Conservation (phyloP, 768 basidiomycete genomes). For the Goffeauzyma gilvescens region DNA sequence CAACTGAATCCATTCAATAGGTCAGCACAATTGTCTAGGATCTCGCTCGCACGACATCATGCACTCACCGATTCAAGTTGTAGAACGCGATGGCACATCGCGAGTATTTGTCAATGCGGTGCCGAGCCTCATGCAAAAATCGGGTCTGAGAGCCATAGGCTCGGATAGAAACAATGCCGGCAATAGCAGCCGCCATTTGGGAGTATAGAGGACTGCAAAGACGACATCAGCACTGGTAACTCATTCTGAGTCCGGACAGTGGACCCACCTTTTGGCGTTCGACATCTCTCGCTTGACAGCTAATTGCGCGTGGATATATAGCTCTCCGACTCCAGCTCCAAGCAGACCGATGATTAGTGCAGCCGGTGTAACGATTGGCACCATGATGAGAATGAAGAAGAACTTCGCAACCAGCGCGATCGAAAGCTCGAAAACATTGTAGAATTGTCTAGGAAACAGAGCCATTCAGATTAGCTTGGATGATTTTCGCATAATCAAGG, state of each 20-base stretch:
- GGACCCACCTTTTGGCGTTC: constrained; percentile 20
- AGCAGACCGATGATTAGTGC: constrained; percentile 29
- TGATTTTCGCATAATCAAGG: no score
- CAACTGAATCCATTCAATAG: constrained; percentile 28
- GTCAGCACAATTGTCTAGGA: no score
- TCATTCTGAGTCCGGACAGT: not conserved
- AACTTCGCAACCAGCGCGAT: constrained; percentile 22
- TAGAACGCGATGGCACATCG: constrained; percentile 32
- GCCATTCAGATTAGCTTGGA: no score
- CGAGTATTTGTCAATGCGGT: constrained; percentile 38
- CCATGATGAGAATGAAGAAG: constrained; percentile 20
- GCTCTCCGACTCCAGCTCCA: constrained; percentile 37
- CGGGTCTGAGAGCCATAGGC: constrained; percentile 45
- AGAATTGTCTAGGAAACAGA: constrained; percentile 11
- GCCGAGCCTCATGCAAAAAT: constrained; percentile 37
- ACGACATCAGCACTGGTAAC: not conserved
- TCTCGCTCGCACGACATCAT: not conserved
- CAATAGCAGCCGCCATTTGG: constrained; percentile 43
- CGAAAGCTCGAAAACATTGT: constrained; percentile 18
- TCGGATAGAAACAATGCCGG: constrained; percentile 42
- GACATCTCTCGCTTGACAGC: constrained; percentile 36
- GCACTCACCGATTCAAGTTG: constrained; percentile 30
- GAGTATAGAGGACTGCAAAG: constrained; percentile 37
- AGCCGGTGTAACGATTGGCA: constrained; percentile 24
- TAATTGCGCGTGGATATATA: constrained; percentile 43